Base-by-base conservation (phyloP, 495 filamentous ascomycete species). In the Tuber microsphaerosporum region DNA sequence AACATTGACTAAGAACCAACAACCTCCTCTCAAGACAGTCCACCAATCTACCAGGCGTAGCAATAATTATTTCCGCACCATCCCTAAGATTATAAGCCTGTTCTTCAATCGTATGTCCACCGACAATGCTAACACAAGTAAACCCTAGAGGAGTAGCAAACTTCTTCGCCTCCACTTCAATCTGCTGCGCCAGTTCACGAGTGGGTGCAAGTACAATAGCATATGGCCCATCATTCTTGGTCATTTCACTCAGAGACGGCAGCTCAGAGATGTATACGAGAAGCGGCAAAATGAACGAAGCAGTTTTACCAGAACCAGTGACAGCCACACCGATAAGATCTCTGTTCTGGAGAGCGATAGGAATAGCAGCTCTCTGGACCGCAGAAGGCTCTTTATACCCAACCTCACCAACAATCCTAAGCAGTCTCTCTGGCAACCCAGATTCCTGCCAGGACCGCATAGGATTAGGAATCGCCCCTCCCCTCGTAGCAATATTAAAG, bases 281-380 rank as follows among this genome's bases (percentile, higher is more conserved):
- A 31, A 99, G 85, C 3, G 95, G 95, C 56, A 99, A 87, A 37
- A 98, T 86, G 86, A 99, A 99, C 17, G 95, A 91, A 10, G 96
- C 96, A 5, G 95, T 99, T 85, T 99, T 99, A 87, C 95, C 95
- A 74, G 95, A 99, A 90, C 95, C 95, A 17, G 95, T 99, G 37
- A 97, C 94, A 76, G 95, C 95, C 43, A 99, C 95, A 87, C 94
- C 95, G 79, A 99, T 98, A 46, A 99, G 88, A 85, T 99, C 95
- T 80, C 96, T 88, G 34, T 91, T 92, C 79, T 97, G 94, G 43
- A 97, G 86, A 1, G 96, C 96, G 80, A 98, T 98, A 3, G 95
- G 95, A 71, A 99, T 98, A 68, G 94, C 92, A 14, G 95, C 96
- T 69, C 95, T 89, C 81, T 99, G 95, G 73, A 99, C 93, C 0